Evolutionary conservation across 2,329 filamentous ascomycete species (phyloP).

Genomic region (Xylaria hypoxylon): DNA sequence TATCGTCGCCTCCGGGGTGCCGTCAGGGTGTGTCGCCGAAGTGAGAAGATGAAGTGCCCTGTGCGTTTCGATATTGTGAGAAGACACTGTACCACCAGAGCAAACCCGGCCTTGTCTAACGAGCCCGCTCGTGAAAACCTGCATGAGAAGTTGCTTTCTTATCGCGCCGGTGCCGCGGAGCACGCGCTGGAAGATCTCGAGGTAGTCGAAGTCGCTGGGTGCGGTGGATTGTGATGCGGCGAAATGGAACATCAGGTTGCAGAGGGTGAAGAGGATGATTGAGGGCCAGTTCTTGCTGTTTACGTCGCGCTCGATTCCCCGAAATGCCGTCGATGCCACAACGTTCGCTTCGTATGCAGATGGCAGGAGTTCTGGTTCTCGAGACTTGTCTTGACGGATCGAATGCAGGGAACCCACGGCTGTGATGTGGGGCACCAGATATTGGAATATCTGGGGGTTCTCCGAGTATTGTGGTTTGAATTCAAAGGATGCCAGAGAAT

Average conservation of each 20-base stretch:
- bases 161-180: background rate
- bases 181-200: constrained; percentile 11
- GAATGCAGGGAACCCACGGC: background rate
- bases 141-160: background rate
- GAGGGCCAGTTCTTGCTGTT: constrained; percentile 7
- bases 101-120: background rate
- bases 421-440: background rate
- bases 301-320: background rate
- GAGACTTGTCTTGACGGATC: background rate
- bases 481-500: background rate
- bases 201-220: background rate
- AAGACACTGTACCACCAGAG: too few species aligned
- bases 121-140: background rate
- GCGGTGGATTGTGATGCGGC: background rate
- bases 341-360: constrained; percentile 1
- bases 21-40: background rate
- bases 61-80: background rate
- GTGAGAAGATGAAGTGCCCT: background rate
- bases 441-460: constrained; percentile 2
- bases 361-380: background rate
- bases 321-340: background rate
- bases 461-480: background rate
- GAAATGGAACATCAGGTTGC: constrained; percentile 16
- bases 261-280: constrained; percentile 1
- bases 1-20: background rate